phyloP scores from a whole-genome alignment of 306 rosid species.

The Castanea sativa region DNA sequence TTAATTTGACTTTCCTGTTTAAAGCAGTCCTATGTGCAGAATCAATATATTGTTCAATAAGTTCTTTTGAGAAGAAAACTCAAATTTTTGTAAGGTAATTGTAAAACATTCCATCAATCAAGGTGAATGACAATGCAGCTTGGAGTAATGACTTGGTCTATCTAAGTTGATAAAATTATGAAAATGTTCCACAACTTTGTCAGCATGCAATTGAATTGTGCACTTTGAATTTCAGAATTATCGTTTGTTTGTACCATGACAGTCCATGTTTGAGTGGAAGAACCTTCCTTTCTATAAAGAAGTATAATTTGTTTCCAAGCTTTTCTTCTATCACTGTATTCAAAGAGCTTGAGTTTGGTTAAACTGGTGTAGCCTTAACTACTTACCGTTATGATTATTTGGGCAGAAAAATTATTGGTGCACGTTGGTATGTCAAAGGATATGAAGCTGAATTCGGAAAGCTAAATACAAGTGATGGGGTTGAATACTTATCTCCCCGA shows the following conservation, averaged over 20 bases:
- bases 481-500: slow-evolving; percentile 50
- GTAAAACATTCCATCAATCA: background rate
- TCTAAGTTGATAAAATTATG: background rate
- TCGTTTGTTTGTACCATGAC: background rate
- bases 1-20: background rate
- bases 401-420: slow-evolving; percentile 66
- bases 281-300: background rate
- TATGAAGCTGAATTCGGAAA: slow-evolving; percentile 66
- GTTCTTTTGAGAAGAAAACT: background rate
- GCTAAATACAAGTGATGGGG: slow-evolving; percentile 33
- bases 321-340: background rate
- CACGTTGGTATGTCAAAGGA: slow-evolving; percentile 66
- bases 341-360: background rate
- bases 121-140: background rate
- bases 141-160: background rate
- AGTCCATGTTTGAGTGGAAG: background rate
- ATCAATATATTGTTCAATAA: background rate
- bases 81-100: background rate
- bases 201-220: background rate
- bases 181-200: background rate
- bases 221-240: background rate
- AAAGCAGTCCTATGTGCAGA: background rate
- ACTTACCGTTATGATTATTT: background rate
- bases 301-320: background rate
- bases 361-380: background rate